These are phyloP conservation scores for Cicer cuneatum DNA, from an alignment of 306 rosid genomes.

Conservation along the genomic window DNA sequence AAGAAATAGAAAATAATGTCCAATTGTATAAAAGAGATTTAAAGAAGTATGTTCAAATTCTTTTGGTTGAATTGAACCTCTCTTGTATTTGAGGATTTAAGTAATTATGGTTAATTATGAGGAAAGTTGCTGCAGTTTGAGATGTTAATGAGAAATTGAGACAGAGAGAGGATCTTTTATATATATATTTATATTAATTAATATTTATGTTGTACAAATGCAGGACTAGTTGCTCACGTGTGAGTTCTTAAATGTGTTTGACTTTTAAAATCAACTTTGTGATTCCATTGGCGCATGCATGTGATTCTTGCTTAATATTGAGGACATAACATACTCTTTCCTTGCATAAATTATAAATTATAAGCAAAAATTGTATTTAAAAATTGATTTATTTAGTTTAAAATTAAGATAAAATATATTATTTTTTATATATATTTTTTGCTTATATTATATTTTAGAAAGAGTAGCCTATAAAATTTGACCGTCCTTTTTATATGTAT, in stretches of 20 bases:
- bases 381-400: too few relatives aligned
- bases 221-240: constrained; percentile 68
- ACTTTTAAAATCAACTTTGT: constrained; percentile 64
- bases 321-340: not conserved
- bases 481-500: not conserved
- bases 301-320: constrained; percentile 68
- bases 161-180: not conserved
- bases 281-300: constrained; percentile 66
- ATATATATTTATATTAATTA: too few relatives aligned
- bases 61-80: constrained; percentile 41
- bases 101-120: constrained; percentile 26
- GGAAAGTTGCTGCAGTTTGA: not conserved
- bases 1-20: constrained; percentile 37
- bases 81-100: constrained; percentile 49
- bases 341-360: too few relatives aligned
- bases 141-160: constrained; percentile 36
- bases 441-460: too few relatives aligned
- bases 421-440: too few relatives aligned
- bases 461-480: not conserved
- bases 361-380: too few relatives aligned
- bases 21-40: constrained; percentile 13
- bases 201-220: constrained; percentile 38
- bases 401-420: too few relatives aligned
- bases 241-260: constrained; percentile 82
- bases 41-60: constrained; percentile 24